These are phyloP conservation scores for Russula compacta DNA, from an alignment of 768 basidiomycete genomes.

Conservation along the genomic window DNA sequence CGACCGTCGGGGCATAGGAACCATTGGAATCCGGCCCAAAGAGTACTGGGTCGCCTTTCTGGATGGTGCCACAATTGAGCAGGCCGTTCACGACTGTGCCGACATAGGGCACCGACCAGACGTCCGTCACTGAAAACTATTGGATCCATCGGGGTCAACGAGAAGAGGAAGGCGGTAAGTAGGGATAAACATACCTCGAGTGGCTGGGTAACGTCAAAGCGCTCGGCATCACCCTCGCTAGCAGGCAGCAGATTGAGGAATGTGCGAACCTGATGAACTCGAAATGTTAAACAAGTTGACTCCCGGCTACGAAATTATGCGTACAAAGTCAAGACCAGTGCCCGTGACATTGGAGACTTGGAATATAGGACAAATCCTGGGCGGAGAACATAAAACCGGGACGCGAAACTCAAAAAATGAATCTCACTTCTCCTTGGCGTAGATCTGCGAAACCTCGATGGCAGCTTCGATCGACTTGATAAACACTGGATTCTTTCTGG, in stretches of 20 bases:
- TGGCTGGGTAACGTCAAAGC: constrained; percentile 72
- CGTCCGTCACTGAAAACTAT: constrained; percentile 77
- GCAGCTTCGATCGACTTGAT: constrained; percentile 76
- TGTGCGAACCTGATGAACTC: constrained; percentile 51
- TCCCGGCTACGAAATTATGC: constrained; percentile 17
- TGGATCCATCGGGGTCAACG: constrained; percentile 3
- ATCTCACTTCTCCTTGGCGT: constrained; percentile 59
- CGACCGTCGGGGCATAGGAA: constrained; percentile 65
- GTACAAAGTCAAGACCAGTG: constrained; percentile 72
- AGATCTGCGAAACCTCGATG: constrained; percentile 65
- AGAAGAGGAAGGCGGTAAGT: background rate
- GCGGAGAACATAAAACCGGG: background rate
- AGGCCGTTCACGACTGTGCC: constrained; percentile 83
- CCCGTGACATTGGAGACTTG: constrained; percentile 92
- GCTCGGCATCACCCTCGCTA: constrained; percentile 73
- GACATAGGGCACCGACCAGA: constrained; percentile 83
- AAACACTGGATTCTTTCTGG: constrained; percentile 74
- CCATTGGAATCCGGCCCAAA: constrained; percentile 93
- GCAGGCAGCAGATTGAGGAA: constrained; percentile 89
- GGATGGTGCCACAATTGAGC: constrained; percentile 63
- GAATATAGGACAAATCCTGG: constrained; percentile 83
- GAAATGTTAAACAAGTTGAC: background rate
- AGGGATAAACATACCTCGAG: constrained; percentile 46
- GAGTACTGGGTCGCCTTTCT: constrained; percentile 72
- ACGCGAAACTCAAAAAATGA: constrained; percentile 14